Evolutionary conservation across 305 asterid genomes (phyloP), one percentile per base, ranked within the genome.

Genomic region (Fraxinus baroniana): DNA sequence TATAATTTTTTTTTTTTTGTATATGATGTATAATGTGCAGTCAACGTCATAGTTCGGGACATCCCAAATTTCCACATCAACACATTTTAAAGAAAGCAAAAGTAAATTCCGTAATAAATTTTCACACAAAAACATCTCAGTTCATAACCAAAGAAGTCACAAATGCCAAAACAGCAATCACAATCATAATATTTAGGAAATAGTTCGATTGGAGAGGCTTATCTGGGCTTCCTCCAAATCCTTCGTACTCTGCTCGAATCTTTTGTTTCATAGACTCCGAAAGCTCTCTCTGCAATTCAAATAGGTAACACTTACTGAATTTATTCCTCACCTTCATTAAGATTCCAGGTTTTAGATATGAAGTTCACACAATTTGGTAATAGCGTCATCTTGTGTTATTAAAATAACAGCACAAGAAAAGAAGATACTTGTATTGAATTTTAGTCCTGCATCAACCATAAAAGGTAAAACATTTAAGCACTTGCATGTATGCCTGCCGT

Each of bases 231-330:
- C 99, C 99, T 37, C 99, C 98, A 68, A 95, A 2, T 8, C 85
- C 95, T 89, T 93, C 92, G 33, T 95, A 95, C 89, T 95, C 99
- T 68, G 95, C 97, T 86, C 97, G 88, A 41, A 94, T 94, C 95
- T 92, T 95, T 86, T 91, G 95, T 89, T 93, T 95, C 99, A 94
- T 95, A 76, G 89, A 70, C 20, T 93, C 97, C 80, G 99, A 95
- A 8, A 95, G 94, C 83, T 95, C 97, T 86, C 86, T 93, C 98
- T 93, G 98, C 98, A 93, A 90, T 86, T 92, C 92, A 91, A 90
- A 94, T 84, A 89, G 57, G 85, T 35, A 84, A 89, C 81, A 87
- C 90, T 85, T 81, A 75, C 77, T 88, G 89, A 83, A 89, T 87
- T 87, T 87, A 87, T 91, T 89, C 89, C 82, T 86, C 87, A 66